These are phyloP conservation scores for Gymnopilus junonius DNA, from an alignment of 768 basidiomycete genomes.

Conservation along the genomic window DNA sequence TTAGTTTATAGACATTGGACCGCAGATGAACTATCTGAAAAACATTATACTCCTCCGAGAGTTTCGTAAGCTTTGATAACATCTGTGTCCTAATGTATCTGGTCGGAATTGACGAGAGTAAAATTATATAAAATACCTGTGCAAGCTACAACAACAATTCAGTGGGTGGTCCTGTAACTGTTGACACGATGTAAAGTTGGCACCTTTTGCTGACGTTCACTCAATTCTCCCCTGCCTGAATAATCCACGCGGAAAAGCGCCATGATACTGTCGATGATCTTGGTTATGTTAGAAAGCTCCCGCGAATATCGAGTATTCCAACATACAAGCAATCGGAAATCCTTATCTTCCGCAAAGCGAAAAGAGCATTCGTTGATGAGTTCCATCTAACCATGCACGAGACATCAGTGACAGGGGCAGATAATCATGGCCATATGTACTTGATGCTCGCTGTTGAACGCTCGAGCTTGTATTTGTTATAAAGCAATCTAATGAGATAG, in stretches of 20 bases:
- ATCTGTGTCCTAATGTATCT: conserved; percentile 49
- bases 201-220: conserved; percentile 92
- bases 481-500: neutral
- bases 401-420: neutral
- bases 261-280: conserved; percentile 98
- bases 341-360: conserved; percentile 89
- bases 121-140: conserved; percentile 54
- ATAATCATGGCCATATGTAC: conserved; percentile 39
- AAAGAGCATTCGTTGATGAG: conserved; percentile 88
- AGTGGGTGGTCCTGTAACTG: neutral
- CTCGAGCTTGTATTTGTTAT: conserved; percentile 59
- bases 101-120: neutral
- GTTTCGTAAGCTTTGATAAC: conserved; percentile 89
- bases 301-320: neutral
- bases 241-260: conserved; percentile 94
- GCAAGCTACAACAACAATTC: conserved; percentile 59
- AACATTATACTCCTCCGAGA: conserved; percentile 92
- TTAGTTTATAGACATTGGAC: neutral
- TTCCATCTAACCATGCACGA: conserved; percentile 67
- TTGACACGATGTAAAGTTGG: neutral
- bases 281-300: conserved; percentile 16
- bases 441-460: conserved; percentile 93
- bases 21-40: conserved; percentile 12
- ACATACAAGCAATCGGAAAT: conserved; percentile 70
- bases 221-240: conserved; percentile 91